Conservation (phyloP, 1,284 basidiomycete species). For the Fomitopsis schrenkii region DNA sequence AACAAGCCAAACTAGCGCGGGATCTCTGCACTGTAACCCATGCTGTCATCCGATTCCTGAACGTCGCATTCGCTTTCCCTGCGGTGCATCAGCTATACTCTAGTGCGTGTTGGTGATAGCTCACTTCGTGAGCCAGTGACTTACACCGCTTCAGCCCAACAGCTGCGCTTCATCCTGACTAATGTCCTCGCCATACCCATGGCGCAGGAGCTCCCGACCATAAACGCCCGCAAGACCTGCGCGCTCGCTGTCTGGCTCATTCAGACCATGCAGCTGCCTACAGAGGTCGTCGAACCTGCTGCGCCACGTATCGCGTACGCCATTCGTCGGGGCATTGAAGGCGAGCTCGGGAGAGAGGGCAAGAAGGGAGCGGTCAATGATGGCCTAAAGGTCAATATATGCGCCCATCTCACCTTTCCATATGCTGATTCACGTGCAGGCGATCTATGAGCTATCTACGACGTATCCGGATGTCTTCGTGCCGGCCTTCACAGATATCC, state of each 20-base stretch:
- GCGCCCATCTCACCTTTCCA: not conserved
- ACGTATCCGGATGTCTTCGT: conserved; percentile 61
- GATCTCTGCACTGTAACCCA: conserved; percentile 71
- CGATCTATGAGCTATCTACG: conserved; percentile 64
- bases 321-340: conserved; percentile 70
- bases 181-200: conserved; percentile 67
- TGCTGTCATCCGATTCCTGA: conserved; percentile 61
- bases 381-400: conserved; percentile 56
- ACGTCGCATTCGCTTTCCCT: conserved; percentile 53
- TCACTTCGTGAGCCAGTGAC: conserved; percentile 2
- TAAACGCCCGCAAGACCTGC: conserved; percentile 78
- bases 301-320: conserved; percentile 64
- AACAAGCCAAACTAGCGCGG: conserved; percentile 71
- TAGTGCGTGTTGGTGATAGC: conserved; percentile 18
- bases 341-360: conserved; percentile 79
- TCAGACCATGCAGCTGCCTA: conserved; percentile 64
- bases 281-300: conserved; percentile 51
- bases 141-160: conserved; percentile 38
- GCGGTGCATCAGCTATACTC: conserved; percentile 56
- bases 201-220: conserved; percentile 62
- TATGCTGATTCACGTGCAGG: conserved; percentile 35
- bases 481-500: conserved; percentile 53
- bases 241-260: conserved; percentile 70
- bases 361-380: conserved; percentile 77
- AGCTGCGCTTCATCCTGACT: conserved; percentile 56